These are phyloP conservation scores for Rhizopus sp. DNA, from an alignment of 371 early-diverging fungal species.

Conservation along the genomic window DNA sequence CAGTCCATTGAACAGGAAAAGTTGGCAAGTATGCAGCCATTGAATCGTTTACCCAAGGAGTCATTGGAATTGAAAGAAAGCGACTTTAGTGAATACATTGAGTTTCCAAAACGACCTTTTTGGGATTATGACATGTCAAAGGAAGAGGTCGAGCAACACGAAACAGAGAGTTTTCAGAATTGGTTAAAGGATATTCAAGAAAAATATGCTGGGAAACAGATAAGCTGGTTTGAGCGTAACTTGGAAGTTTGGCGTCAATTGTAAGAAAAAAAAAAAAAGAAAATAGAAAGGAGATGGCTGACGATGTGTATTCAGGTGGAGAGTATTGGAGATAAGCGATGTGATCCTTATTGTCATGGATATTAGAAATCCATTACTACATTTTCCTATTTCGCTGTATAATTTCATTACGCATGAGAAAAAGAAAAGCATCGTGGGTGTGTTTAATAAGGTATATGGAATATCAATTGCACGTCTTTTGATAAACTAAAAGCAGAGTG, in stretches of 20 bases:
- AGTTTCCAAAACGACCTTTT: slow-evolving; percentile 81
- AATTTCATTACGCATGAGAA: slow-evolving; percentile 72
- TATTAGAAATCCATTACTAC: slow-evolving; percentile 90
- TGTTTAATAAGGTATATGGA: slow-evolving; percentile 76
- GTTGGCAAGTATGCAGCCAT: slow-evolving; percentile 66
- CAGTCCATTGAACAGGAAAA: slow-evolving; percentile 55
- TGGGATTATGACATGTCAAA: slow-evolving; percentile 79
- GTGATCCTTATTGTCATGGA: slow-evolving; percentile 94
- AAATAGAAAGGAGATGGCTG: not conserved
- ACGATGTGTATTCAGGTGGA: slow-evolving; percentile 56
- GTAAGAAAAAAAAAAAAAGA: slow-evolving; percentile 34
- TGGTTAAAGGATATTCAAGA: slow-evolving; percentile 70
- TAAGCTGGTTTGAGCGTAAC: slow-evolving; percentile 91
- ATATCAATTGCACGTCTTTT: slow-evolving; percentile 4
- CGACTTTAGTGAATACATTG: slow-evolving; percentile 45
- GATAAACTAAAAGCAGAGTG: slow-evolving; percentile 9
- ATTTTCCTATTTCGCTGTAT: slow-evolving; percentile 90
- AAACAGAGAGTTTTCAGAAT: slow-evolving; percentile 60
- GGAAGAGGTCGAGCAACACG: slow-evolving; percentile 67
- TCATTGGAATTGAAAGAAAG: slow-evolving; percentile 11
- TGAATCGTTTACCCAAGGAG: slow-evolving; percentile 53
- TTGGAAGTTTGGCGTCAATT: slow-evolving; percentile 94
- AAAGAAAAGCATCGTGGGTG: slow-evolving; percentile 77
- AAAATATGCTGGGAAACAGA: slow-evolving; percentile 43
- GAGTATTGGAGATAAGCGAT: slow-evolving; percentile 86